Evolutionary conservation across 2,329 filamentous ascomycete species (phyloP).

Genomic region (Venturia aucupariae): DNA sequence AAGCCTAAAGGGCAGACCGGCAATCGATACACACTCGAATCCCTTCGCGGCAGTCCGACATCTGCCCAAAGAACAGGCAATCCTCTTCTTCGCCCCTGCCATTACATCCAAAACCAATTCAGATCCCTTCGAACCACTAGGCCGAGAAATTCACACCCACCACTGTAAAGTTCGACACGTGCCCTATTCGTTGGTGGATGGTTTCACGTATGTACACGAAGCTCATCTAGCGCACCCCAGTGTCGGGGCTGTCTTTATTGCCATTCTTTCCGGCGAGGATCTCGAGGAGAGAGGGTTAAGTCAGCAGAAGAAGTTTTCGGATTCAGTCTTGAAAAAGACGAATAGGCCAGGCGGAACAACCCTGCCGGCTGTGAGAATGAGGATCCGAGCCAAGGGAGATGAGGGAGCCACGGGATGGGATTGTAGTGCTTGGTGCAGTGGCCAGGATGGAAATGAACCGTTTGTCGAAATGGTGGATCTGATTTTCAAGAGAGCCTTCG

Average conservation of each 20-base stretch:
- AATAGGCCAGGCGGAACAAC: background rate
- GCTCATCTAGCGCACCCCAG: constrained; percentile 42
- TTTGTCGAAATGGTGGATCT: background rate
- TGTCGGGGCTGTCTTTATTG: constrained; percentile 7
- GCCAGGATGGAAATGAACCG: background rate
- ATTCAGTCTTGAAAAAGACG: background rate
- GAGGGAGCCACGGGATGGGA: constrained; percentile 2
- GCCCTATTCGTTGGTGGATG: constrained; percentile 55
- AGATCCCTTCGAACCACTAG: constrained; percentile 67
- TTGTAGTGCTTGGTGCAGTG: background rate
- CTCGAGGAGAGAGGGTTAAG: background rate
- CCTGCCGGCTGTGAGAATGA: background rate
- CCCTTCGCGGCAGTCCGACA: constrained; percentile 24
- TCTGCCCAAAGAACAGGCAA: constrained; percentile 29
- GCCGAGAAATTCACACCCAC: constrained; percentile 50
- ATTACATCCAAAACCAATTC: constrained; percentile 18
- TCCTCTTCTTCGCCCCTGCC: constrained; percentile 38
- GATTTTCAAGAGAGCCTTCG: background rate
- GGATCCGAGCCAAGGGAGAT: background rate
- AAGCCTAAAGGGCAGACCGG: background rate
- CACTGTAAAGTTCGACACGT: constrained; percentile 59
- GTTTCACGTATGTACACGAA: constrained; percentile 55
- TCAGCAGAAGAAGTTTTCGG: constrained; percentile 4
- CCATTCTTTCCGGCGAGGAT: background rate
- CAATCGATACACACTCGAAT: constrained; percentile 14